A percentile compares a stretch with the other conserved stretches of the same genome.
Conservation (phyloP, 1,139 yeast species). For the Geotrichum phurueaensis region DNA sequence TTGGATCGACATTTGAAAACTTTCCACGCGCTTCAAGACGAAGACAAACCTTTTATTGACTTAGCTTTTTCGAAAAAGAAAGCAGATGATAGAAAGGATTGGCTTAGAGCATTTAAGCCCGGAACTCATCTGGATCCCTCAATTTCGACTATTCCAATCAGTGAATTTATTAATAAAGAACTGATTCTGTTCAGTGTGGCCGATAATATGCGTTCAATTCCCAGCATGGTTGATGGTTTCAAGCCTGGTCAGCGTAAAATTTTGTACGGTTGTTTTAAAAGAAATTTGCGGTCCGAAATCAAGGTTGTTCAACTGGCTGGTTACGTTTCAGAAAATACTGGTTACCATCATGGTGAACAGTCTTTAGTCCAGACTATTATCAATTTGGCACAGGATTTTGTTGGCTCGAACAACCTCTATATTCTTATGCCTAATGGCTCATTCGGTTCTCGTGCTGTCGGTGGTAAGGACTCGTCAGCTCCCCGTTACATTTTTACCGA, state of each 20-base stretch:
- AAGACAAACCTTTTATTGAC: slow-evolving; percentile 78
- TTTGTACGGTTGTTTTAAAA: slow-evolving; percentile 78
- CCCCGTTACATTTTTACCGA: slow-evolving; percentile 95
- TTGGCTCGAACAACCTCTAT: slow-evolving; percentile 88
- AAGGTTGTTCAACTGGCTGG: slow-evolving; percentile 92
- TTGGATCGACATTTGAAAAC: slow-evolving; percentile 80
- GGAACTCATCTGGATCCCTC: slow-evolving; percentile 92
- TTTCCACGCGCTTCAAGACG: slow-evolving; percentile 75
- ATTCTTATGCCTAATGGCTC: slow-evolving; percentile 87
- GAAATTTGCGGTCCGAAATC: slow-evolving; percentile 69
- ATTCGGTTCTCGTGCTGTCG: slow-evolving; percentile 93
- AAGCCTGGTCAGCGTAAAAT: slow-evolving; percentile 98
- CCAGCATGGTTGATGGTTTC: slow-evolving; percentile 88
- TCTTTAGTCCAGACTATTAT: slow-evolving; percentile 85
- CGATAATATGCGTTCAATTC: slow-evolving; percentile 92
- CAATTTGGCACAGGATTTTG: slow-evolving; percentile 90
- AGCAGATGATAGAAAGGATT: slow-evolving; percentile 96
- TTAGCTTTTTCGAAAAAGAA: slow-evolving; percentile 91
- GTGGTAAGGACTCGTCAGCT: slow-evolving; percentile 99
- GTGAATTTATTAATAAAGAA: slow-evolving; percentile 93
- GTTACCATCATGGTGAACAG: slow-evolving; percentile 93
- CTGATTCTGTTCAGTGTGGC: slow-evolving; percentile 94
- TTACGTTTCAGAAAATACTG: slow-evolving; percentile 81
- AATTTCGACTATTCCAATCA: slow-evolving; percentile 70
- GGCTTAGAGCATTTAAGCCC: slow-evolving; percentile 85